These are phyloP conservation scores for Paraphoma chrysanthemicola DNA, from an alignment of 2,329 filamentous ascomycete species.

Conservation along the genomic window DNA sequence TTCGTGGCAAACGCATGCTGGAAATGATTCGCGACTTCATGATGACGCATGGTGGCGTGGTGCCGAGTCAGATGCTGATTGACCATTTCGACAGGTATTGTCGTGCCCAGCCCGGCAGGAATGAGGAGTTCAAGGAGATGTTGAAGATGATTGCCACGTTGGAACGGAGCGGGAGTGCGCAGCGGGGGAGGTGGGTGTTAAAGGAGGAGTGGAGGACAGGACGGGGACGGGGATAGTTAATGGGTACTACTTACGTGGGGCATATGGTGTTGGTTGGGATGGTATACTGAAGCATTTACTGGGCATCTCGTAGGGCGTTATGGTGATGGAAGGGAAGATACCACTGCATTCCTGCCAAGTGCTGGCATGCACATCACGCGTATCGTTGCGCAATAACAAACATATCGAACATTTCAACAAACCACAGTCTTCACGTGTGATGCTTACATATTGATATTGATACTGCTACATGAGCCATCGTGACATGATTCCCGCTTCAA, in stretches of 20 bases:
- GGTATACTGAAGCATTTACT: not conserved
- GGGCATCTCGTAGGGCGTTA: slow-evolving; percentile 3
- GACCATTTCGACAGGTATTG: slow-evolving; percentile 89
- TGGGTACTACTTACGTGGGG: not conserved
- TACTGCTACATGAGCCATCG: slow-evolving; percentile 16
- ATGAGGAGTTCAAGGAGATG: slow-evolving; percentile 80
- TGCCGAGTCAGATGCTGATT: slow-evolving; percentile 83
- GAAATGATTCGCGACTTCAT: slow-evolving; percentile 78
- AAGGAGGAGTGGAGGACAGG: slow-evolving; percentile 59
- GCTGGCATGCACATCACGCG: slow-evolving; percentile 12
- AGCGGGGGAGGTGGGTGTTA: slow-evolving; percentile 63
- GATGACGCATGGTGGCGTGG: slow-evolving; percentile 75
- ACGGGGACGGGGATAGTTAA: not conserved
- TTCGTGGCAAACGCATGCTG: slow-evolving; percentile 53
- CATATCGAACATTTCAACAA: not conserved
- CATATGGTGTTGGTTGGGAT: not conserved
- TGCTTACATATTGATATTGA: slow-evolving; percentile 10
- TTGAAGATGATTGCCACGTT: slow-evolving; percentile 78
- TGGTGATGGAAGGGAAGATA: slow-evolving; percentile 7
- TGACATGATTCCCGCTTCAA: slow-evolving; percentile 8
- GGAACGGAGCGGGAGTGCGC: slow-evolving; percentile 60
- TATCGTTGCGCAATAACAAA: not conserved
- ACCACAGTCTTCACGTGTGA: not conserved
- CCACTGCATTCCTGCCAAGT: slow-evolving; percentile 23
- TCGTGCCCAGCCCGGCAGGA: slow-evolving; percentile 68